A percentile compares a stretch with the other conserved stretches of the same genome.
These are phyloP conservation scores for Xanthoconium separans DNA, from an alignment of 1,284 basidiomycete genomes.

Conservation along the genomic window DNA sequence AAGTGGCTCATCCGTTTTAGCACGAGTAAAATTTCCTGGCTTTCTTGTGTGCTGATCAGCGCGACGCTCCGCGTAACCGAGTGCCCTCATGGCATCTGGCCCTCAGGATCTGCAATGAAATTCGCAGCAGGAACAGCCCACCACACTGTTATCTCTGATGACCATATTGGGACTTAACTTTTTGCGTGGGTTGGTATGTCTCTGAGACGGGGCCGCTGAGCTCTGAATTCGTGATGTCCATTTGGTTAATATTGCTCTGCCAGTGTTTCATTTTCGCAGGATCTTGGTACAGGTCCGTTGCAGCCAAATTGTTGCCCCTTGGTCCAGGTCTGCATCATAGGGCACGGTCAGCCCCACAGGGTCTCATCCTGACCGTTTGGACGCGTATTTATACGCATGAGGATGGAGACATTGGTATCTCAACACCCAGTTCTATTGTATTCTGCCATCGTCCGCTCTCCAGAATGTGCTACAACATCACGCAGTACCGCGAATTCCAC, in stretches of 20 bases:
- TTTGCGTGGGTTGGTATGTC: constrained; percentile 11
- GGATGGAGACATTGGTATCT: background rate
- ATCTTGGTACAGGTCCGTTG: constrained; percentile 4
- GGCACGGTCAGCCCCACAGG: constrained; percentile 4
- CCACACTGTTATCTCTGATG: constrained; percentile 2
- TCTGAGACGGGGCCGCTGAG: constrained; percentile 3
- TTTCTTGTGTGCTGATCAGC: constrained; percentile 3
- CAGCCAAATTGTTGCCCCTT: constrained; percentile 1
- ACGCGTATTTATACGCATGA: constrained; percentile 27
- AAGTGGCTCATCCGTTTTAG: background rate
- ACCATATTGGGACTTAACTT: constrained; percentile 10
- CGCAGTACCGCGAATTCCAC: constrained; percentile 34
- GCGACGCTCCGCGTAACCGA: background rate
- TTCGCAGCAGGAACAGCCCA: constrained; percentile 12
- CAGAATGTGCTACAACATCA: constrained; percentile 44
- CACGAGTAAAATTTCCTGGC: constrained; percentile 1
- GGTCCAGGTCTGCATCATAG: background rate
- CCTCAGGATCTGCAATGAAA: constrained; percentile 5
- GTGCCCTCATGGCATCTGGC: constrained; percentile 7
- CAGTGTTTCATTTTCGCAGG: constrained; percentile 19
- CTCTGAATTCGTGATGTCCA: constrained; percentile 4
- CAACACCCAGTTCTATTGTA: constrained; percentile 5
- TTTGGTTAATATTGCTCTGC: constrained; percentile 13
- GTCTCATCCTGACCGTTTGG: constrained; percentile 2
- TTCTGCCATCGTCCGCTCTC: background rate